Base-by-base conservation (phyloP, 371 early-diverging fungal genomes). In the Mortierella sp. region DNA sequence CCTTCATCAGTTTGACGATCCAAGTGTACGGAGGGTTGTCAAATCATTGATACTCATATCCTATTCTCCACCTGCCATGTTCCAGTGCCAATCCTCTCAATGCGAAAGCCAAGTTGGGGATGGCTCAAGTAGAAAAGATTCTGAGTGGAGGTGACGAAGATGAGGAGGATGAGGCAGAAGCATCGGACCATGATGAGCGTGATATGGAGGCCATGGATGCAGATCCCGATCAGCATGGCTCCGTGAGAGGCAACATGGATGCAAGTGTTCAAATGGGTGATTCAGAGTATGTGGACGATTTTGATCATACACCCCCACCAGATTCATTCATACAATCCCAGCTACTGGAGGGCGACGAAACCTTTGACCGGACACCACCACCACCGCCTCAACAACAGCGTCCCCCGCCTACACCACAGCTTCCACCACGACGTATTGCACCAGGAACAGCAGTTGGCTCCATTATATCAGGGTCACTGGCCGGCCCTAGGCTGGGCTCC, bases 111-210 rank as follows among this genome's bases (percentile, higher is more conserved):
- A 50, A 25, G 22, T 51, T 48, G 24, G 71, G 66, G 22, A 40
- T 59, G 27, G 41, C 50, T 0, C 17, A 52, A 1, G 71, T 65
- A 10, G 66, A 60, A 41, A 60, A 60, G 57, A 57, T 65, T 41
- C 24, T 71, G 14, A 57, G 27, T 16, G 70, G 70, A 43, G 58
- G 58, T 7, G 66, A 71, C 16, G 60, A 65, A 0, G 66, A 65
- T 3, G 57, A 60, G 14, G 71, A 71, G 10, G 60, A 64, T n/a
- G 67, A 54, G 3, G 60, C 50, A 6, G 68, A 63, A 9, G 34
- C 27, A 12, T 54, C 57, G 1, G 27, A 13, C 12, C 50, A 46
- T 14, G 63, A 57, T 6, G 57, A 41, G 0, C 48, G 57, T 10
- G 57, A 69, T 22, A 24, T 22, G 12, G 54, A 54, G n/a, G 61